Evolutionary conservation across 805 yeast species (phyloP).

Genomic region (Nakazawaea populi): DNA sequence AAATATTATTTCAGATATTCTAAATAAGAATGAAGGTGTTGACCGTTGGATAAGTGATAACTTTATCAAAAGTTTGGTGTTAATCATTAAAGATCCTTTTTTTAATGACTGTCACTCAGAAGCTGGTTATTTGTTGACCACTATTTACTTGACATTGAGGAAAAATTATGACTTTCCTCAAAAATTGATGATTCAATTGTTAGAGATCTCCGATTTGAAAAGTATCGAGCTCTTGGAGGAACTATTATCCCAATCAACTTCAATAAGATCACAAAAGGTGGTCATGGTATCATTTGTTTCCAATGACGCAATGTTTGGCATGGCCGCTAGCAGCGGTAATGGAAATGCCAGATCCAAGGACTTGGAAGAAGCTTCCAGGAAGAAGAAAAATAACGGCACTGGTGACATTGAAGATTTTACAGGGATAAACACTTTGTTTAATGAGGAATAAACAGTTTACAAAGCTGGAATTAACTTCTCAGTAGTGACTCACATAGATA

Average conservation of each 20-base stretch:
- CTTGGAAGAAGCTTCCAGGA: constrained; percentile 46
- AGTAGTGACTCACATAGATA: not conserved
- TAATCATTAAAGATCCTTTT: constrained; percentile 65
- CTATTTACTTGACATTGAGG: constrained; percentile 68
- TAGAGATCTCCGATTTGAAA: constrained; percentile 34
- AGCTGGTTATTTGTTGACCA: constrained; percentile 84
- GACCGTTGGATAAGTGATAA: constrained; percentile 62
- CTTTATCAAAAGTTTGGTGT: constrained; percentile 63
- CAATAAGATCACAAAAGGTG: constrained; percentile 73
- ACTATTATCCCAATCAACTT: constrained; percentile 56
- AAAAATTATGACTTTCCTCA: constrained; percentile 67
- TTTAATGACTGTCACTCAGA: constrained; percentile 86
- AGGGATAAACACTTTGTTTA: constrained; percentile 55
- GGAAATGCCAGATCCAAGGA: constrained; percentile 44
- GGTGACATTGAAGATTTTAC: constrained; percentile 39
- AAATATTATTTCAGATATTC: constrained; percentile 62
- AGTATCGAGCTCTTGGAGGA: constrained; percentile 57
- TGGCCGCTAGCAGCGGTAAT: constrained; percentile 34
- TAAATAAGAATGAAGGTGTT: constrained; percentile 67
- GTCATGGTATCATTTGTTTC: constrained; percentile 73
- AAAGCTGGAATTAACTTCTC: no score
- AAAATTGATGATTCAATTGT: constrained; percentile 19
- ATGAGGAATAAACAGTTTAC: constrained; percentile 26
- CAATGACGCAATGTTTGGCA: constrained; percentile 46
- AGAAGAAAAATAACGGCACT: constrained; percentile 34